Base-by-base conservation (phyloP, 108 stramenopile genomes). In the Fragilariopsis cylindrus region DNA sequence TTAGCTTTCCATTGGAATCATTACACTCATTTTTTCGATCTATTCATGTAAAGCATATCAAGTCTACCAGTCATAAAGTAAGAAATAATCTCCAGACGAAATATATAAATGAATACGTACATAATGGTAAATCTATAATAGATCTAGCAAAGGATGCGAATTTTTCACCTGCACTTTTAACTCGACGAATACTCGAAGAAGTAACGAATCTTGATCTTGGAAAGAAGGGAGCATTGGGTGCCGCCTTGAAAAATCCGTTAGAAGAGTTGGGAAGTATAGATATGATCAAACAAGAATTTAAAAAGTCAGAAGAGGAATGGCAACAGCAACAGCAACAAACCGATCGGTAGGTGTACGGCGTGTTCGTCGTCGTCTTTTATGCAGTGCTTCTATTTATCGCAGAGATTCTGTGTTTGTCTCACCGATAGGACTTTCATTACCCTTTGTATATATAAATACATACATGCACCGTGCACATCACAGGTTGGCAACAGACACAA, bases 1-100 rank as follows among this genome's bases (percentile, higher is more conserved):
- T 84, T 45, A 74, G 60, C n/a, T 63, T 92, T 76, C 77, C 82
- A n/a, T 73, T 78, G 65, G 85, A 91, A 84, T 86, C 88, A 11
- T 67, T 90, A 3, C 69, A 77, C 54, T 90, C 90, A 11, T 80
- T 94, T 64, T 72, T 94, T 58, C 85, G 90, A 30, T 88, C 90
- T 67, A 65, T 79, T 5, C 82, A 89, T 74, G 76, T 90, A 12
- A 52, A 65, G 12, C 83, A 89, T 65, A 71, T 94, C 66, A 94
- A 92, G 73, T 62, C 62, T 9, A 77, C 72, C 7, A 54, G 86
- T 9, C 80, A 75, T n/a, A 8, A 65, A 18, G 21, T 94, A 7
- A 78, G 82, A 65, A 72, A 65, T 21, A 48, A 66, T 15, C 19
- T 60, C 11, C 58, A 60, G 21, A 60, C 21, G 21, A 30, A 60